Base-by-base conservation (phyloP, 1,284 basidiomycete species). In the Cryptococcus sp. region DNA sequence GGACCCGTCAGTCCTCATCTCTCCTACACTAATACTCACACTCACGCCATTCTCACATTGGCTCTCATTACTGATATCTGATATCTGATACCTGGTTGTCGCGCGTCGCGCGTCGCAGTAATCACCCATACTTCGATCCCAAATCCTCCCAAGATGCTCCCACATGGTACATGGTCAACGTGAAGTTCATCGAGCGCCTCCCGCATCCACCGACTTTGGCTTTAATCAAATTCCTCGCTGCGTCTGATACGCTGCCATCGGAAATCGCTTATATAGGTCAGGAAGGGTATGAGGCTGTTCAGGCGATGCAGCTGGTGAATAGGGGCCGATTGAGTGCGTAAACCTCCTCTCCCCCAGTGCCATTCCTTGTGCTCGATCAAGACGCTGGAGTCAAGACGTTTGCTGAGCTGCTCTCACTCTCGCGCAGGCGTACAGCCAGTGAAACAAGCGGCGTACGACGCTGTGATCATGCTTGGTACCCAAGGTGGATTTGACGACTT, bases 91-190 rank as follows among this genome's bases (percentile, higher is more conserved):
- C 6, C 25, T 25, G 3, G 25, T 25, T 25, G 25, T 25, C 3
- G 25, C 25, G 25, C n/a, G 25, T 25, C 3, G 25, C 25, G 25
- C n/a, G 20, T 17, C 17, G 39, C 42, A 87, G 86, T 13, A 66
- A 80, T 2, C 92, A 96, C 75, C 93, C 93, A 0, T 99, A 98
- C 78, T 94, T 85, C 72, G 94, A 98, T 71, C 72, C 85, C 8
- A 95, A 94, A 85, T 86, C 91, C 0, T 82, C 89, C 54, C 69
- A 85, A 68, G 82, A 84, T 1, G 81, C 84, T 10, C 94, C 94
- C 1, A 91, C 85, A 68, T 98, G 95, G 95, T 95, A 84, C 81
- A 95, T 97, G 77, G 76, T 93, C 51, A 88, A 92, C 68, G 83
- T 92, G 39, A 83, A 82, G 31, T 93, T 94, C 75, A 72, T 78